A percentile compares a stretch with the other conserved stretches of the same genome.
Evolutionary conservation across 306 rosid species (phyloP).

Genomic region (Notholithocarpus densiflorus): DNA sequence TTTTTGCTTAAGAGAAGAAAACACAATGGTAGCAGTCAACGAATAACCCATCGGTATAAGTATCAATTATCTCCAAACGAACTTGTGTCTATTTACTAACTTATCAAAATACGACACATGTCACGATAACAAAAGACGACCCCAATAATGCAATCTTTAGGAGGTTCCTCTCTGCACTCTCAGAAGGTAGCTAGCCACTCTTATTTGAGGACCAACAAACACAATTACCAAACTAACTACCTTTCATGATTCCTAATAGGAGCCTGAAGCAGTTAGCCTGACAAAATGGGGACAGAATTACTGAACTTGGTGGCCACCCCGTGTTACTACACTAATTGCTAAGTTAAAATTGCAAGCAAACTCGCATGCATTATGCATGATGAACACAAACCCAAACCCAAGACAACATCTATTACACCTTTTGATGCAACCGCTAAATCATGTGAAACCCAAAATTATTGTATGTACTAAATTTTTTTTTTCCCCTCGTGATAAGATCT

Average conservation of each 20-base stretch:
- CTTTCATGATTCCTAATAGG: neutral
- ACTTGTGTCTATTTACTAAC: too few species aligned
- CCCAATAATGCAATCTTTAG: too few species aligned
- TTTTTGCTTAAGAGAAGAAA: too few species aligned
- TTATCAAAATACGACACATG: too few species aligned
- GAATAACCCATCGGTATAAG: too few species aligned
- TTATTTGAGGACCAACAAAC: too few species aligned
- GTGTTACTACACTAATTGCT: conserved; percentile 14
- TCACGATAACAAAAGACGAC: too few species aligned
- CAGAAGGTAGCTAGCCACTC: too few species aligned
- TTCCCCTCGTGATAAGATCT: neutral
- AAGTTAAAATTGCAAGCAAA: neutral
- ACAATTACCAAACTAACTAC: neutral
- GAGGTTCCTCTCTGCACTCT: too few species aligned
- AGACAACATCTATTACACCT: conserved; percentile 27
- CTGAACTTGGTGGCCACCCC: neutral
- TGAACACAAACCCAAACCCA: conserved; percentile 12
- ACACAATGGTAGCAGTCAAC: too few species aligned
- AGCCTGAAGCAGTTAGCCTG: conserved; percentile 1
- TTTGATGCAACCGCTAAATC: conserved; percentile 17
- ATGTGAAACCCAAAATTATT: conserved; percentile 7
- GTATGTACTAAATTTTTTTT: neutral
- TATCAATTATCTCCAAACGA: too few species aligned
- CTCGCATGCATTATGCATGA: conserved; percentile 31
- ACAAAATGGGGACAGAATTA: conserved; percentile 2